Base-by-base conservation (phyloP, 2,329 filamentous ascomycete genomes). In the Tetracladium maxilliforme region DNA sequence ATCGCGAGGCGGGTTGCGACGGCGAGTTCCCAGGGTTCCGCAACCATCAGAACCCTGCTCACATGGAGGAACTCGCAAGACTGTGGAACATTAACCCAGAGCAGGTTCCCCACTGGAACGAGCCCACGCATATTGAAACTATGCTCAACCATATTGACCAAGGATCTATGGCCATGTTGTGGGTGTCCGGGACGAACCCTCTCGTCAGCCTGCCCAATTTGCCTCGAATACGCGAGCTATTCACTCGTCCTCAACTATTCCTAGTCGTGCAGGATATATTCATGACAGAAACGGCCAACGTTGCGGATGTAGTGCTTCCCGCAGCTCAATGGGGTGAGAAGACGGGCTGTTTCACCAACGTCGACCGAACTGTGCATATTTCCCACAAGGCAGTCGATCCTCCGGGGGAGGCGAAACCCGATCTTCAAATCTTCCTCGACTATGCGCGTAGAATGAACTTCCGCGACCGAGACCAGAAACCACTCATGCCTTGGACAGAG, bases 281-380 rank as follows among this genome's bases (percentile, higher is more conserved):
- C 33, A 31, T 44, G 21, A 52, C 43, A 4, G 49, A 52, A 27
- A 51, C 47, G 4, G 41, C 47, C 3, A 40, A 39, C 3, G 37
- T 51, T 21, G 45, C 49, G 6, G 48, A 51, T 27, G 45, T 52
- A 2, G 44, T 51, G 2, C 38, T 52, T 2, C 47, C 49, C 2
- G 47, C 45, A 1, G 47, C 48, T 2, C 44, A 48, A 24, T 51
- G 45, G 45, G 47, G 39, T 4, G 48, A 52, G 31, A 52, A 51
- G 29, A 51, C 48, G 5, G 48, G 48, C 1, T 46, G 41, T 29
- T 51, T 51, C 30, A 51, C 49, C 10, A 52, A 52, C 25, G 49
- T 38, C 8, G 49, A 51, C 30, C 40, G 48, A 9, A 51, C 48
- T 3, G 44, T 51, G 22, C 48, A 52, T 32, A 32, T 52, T 15